Percentiles rank a stretch among this genome's conserved stretches.
Conservation (phyloP, 2,329 filamentous ascomycete genomes). For the Neonectria faginata region DNA sequence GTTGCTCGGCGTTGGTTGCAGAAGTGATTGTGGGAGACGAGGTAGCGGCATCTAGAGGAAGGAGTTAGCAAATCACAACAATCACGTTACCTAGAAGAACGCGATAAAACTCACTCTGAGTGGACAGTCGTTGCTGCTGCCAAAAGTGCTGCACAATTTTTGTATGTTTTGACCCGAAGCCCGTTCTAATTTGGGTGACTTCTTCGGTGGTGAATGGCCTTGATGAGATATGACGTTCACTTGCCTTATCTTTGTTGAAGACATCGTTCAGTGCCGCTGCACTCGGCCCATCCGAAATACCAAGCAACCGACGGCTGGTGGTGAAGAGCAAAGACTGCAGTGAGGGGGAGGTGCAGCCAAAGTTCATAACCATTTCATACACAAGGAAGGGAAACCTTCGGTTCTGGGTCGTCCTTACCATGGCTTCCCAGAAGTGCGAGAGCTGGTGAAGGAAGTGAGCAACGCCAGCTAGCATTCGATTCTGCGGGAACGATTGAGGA, state of each 20-base stretch:
- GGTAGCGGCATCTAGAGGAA: conserved; percentile 24
- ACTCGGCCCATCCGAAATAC: conserved; percentile 36
- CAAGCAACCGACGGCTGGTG: conserved; percentile 45
- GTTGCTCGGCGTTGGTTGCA: conserved; percentile 20
- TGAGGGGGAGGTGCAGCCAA: conserved; percentile 44
- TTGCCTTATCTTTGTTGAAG: conserved; percentile 42
- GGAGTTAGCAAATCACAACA: conserved; percentile 22
- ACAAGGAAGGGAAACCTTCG: conserved; percentile 47
- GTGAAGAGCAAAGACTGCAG: conserved; percentile 47
- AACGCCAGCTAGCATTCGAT: conserved; percentile 28
- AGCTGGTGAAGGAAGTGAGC: conserved; percentile 42
- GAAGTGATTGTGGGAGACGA: conserved; percentile 34
- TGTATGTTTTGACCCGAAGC: conserved; percentile 25
- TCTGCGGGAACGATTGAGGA: conserved; percentile 15
- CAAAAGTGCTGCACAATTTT: conserved; percentile 21
- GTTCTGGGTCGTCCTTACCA: conserved; percentile 24
- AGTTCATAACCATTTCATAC: conserved; percentile 38
- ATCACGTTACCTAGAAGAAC: background rate
- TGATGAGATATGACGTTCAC: conserved; percentile 35
- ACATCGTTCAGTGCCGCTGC: conserved; percentile 36
- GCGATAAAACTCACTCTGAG: conserved; percentile 30
- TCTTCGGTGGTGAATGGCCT: conserved; percentile 22
- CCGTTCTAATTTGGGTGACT: conserved; percentile 22
- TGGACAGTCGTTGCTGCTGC: conserved; percentile 16
- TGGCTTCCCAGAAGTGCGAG: conserved; percentile 36